These are phyloP conservation scores for Aphanomyces astaci DNA, from an alignment of 352 stramenopile species.

Conservation along the genomic window DNA sequence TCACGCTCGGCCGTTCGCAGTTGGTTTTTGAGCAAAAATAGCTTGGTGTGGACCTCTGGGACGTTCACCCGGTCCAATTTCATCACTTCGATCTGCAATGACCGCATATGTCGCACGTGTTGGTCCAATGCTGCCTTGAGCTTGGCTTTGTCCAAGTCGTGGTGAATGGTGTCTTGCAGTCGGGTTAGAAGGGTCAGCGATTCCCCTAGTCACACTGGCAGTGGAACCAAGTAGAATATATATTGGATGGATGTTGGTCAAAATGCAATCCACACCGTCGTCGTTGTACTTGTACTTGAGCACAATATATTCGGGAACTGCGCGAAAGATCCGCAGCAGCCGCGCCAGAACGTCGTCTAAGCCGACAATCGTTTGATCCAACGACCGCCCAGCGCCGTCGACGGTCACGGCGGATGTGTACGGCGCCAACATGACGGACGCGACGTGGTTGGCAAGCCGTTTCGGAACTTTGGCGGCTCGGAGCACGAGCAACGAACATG, in stretches of 20 bases:
- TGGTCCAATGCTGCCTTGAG: conserved; percentile 35
- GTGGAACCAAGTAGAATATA: too few species aligned
- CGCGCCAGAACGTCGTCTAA: conserved; percentile 37
- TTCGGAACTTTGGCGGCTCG: neutral
- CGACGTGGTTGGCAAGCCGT: neutral
- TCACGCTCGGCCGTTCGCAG: conserved; percentile 55
- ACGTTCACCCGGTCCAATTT: conserved; percentile 41
- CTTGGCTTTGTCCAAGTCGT: conserved; percentile 48
- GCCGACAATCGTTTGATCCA: neutral
- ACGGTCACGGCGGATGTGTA: neutral
- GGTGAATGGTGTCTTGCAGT: conserved; percentile 58
- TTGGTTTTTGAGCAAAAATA: conserved; percentile 49
- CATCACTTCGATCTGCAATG: conserved; percentile 55
- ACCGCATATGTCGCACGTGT: conserved; percentile 42
- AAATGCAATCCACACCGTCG: too few species aligned
- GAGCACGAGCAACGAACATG: neutral
- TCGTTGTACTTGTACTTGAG: conserved; percentile 79
- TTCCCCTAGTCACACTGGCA: too few species aligned
- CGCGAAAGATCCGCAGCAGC: conserved; percentile 41
- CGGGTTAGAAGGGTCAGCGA: conserved; percentile 56
- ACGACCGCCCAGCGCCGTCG: neutral
- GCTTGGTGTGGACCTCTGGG: conserved; percentile 43
- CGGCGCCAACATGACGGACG: neutral
- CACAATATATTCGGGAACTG: conserved; percentile 60
- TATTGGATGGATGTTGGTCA: too few species aligned